Base-by-base conservation (phyloP, 768 basidiomycete genomes). In the Clitopilus passeckerianus region DNA sequence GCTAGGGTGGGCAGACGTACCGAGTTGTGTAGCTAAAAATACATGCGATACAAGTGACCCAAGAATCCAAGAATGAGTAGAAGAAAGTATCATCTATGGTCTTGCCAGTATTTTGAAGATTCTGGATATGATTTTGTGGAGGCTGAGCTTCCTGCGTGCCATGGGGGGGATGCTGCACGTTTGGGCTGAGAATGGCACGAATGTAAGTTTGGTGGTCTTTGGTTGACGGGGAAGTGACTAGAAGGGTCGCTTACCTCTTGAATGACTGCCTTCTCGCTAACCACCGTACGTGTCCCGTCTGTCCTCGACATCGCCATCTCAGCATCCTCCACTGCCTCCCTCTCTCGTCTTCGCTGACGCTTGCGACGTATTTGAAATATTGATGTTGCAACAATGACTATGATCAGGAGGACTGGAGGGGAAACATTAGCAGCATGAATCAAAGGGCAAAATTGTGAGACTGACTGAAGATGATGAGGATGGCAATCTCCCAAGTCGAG, bases 401-500 rank as follows among this genome's bases (percentile, higher is more conserved):
- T 34, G 8, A 71, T 62, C 16, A 73, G 63, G n/a, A 65, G 35
- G 20, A 70, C 70, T 73, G 34, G 2, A 52, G n/a, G 34, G 34
- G 23, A 8, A 20, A 53, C n/a, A 52, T 24, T 3, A 71, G 61
- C 15, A 73, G 63, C 14, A 65, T 37, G 20, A 70, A 69, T 73
- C 33, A 7, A 52, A 15, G 12, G 34, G 23, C 2, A 20, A 34
- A 18, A 52, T 24, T 22, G n/a, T 10, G 22, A 23, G 46, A 68
- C 75, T 60, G 54, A 77, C 77, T 56, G 56, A 74, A 71, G 10
- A 74, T 62, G 9, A 68, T 68, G 34, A 74, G 64, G 24, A 78
- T 64, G 9, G 71, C 75, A 16, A 72, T 69, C 61, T 78, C 75
- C 75, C 75, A 77, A 46, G 70, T 66, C n/a, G 65, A 50, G 5